Conservation (phyloP, 306 rosid species). For the Dalbergia oliveri region DNA sequence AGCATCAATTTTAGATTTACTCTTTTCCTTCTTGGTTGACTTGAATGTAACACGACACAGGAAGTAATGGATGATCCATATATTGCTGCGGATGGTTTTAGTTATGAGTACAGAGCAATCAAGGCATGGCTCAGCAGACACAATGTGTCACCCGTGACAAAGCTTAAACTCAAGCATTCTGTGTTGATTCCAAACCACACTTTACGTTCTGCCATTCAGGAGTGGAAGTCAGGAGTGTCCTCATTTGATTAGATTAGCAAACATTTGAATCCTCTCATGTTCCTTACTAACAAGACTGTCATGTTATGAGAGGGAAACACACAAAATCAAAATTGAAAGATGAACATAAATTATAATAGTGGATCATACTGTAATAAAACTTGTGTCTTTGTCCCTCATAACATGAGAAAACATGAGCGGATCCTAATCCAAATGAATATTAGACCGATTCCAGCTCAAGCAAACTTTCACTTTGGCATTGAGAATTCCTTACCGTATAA, state of each 20-base stretch:
- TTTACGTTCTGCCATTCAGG: conserved; percentile 83
- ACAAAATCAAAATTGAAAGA: too few relatives aligned
- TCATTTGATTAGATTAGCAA: conserved; percentile 39
- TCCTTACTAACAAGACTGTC: too few relatives aligned
- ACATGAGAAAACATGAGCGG: too few relatives aligned
- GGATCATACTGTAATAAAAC: too few relatives aligned
- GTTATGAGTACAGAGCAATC: conserved; percentile 86
- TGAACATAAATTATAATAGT: too few relatives aligned
- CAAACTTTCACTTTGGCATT: not conserved
- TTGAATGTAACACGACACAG: conserved; percentile 58
- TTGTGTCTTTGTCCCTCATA: too few relatives aligned
- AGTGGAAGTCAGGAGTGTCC: conserved; percentile 70
- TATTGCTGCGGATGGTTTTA: conserved; percentile 91
- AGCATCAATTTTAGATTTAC: not conserved
- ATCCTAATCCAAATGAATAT: too few relatives aligned
- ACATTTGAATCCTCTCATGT: not conserved
- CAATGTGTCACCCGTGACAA: conserved; percentile 79
- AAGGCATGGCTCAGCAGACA: conserved; percentile 88
- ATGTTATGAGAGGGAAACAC: too few relatives aligned
- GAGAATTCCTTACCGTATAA: conserved; percentile 24
- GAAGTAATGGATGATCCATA: conserved; percentile 91
- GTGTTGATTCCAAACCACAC: conserved; percentile 78
- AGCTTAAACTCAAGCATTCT: conserved; percentile 66
- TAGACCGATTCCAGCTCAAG: not conserved
- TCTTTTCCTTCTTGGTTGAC: conserved; percentile 23